Evolutionary conservation across 805 yeast genomes (phyloP).

Genomic region (Starmerella apis): DNA sequence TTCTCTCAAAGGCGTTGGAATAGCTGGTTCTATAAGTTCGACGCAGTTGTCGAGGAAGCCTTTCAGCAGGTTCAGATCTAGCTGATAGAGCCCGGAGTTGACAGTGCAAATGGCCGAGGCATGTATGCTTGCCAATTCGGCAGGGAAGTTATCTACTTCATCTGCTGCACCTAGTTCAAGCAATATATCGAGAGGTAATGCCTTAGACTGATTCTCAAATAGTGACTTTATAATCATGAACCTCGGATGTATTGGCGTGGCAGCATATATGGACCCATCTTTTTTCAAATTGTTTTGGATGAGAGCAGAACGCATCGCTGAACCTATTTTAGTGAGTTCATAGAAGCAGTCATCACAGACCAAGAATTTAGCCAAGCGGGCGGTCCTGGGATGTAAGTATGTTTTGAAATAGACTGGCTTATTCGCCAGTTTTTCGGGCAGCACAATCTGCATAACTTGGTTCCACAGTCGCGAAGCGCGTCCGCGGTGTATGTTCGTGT

Average conservation of each 20-base stretch:
- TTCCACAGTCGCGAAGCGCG: not conserved
- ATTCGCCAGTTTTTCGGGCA: conserved; percentile 19
- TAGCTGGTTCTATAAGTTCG: conserved; percentile 12
- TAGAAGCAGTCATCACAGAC: conserved; percentile 13
- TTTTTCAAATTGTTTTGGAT: conserved; percentile 15
- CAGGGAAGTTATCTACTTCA: conserved; percentile 18
- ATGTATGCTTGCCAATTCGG: conserved; percentile 7
- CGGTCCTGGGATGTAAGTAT: conserved; percentile 26
- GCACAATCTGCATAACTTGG: conserved; percentile 8
- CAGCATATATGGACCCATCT: conserved; percentile 24
- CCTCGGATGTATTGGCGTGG: conserved; percentile 28
- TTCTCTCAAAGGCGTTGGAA: conserved; percentile 21
- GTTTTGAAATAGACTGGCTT: conserved; percentile 12
- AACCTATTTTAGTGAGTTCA: conserved; percentile 25
- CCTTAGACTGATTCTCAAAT: conserved; percentile 13
- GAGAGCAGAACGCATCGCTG: conserved; percentile 14
- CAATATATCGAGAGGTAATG: conserved; percentile 26
- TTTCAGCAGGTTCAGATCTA: conserved; percentile 19
- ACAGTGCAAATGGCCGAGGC: conserved; percentile 17
- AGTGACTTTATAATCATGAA: conserved; percentile 26
- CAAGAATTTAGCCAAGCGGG: conserved; percentile 20
- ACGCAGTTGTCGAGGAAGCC: conserved; percentile 21
- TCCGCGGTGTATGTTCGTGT: too few species aligned
- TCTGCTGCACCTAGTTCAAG: conserved; percentile 23
- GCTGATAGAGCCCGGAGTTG: not conserved